Base-by-base conservation (phyloP, 108 stramenopile genomes). In the Skeletonema costatum region DNA sequence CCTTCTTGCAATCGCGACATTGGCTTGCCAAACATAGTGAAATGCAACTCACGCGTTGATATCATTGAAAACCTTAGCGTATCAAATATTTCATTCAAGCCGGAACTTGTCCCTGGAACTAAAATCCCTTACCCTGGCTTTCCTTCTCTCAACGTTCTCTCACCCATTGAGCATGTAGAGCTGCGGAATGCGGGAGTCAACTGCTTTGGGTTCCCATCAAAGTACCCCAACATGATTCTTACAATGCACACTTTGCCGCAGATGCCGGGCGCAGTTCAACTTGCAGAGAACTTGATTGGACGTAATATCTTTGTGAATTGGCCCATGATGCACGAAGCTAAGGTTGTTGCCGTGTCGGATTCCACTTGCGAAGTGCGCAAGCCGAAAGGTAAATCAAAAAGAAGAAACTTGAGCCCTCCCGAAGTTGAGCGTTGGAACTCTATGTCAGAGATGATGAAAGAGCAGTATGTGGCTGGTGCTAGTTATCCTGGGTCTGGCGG, bases 301-400 rank as follows among this genome's bases (percentile, higher is more conserved):
- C 87, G 87, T 59, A 82, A 87, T n/a, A 87, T 98, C 32, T 99
- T 92, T 76, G 88, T 97, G 41, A 97, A 98, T 83, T 99, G 97
- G 97, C 98, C 98, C 5, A 96, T 97, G 91, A 97, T 98, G 97
- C 97, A 98, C 75, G 97, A 98, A 87, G 97, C 93, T 8, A 94
- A 90, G 75, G 92, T 97, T 32, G 89, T 94, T 51, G 97, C 93
- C 6, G 84, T 99, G 42, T 90, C 92, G 11, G 93, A 97, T 83
- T 74, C 72, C 11, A 78, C 51, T 21, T 83, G 81, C 62, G 91
- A 93, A 75, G 87, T 94, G 60, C 82, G 88, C 5, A 53, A 89
- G 38, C 48, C 80, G 0, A 87, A 87, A 61, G 83, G 78, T 30
- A 76, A 83, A 65, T 30, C 81, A 30, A 87, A 89, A 68, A 62